Conservation (phyloP, 108 stramenopile species). For the Epipyxis sp. region DNA sequence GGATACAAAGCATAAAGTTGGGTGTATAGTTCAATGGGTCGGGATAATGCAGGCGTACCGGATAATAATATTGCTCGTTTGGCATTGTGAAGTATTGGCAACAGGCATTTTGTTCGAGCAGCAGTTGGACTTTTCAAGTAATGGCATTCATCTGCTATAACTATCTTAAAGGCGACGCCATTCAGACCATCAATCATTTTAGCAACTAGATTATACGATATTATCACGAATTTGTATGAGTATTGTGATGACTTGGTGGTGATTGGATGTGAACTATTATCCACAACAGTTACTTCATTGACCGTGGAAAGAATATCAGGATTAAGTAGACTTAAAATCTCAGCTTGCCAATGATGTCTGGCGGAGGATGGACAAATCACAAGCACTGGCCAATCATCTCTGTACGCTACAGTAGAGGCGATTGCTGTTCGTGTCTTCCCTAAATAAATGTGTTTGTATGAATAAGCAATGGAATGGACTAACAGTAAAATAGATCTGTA, state of each 20-base stretch:
- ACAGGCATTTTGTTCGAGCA: conserved; percentile 69
- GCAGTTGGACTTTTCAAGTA: conserved; percentile 80
- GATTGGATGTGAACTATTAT: background rate
- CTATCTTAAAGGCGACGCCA: conserved; percentile 1
- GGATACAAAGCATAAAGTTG: conserved; percentile 78
- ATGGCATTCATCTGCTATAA: conserved; percentile 78
- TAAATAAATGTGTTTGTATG: no score
- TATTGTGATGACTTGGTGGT: conserved; percentile 8
- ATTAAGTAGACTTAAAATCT: conserved; percentile 70
- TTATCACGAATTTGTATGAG: conserved; percentile 43
- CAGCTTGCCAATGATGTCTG: conserved; percentile 79
- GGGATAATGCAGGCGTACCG: conserved; percentile 91
- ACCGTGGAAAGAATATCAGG: background rate
- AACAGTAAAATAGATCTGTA: no score
- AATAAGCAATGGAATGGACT: no score
- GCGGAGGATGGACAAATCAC: conserved; percentile 77
- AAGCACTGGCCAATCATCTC: conserved; percentile 78
- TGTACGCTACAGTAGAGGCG: conserved; percentile 69
- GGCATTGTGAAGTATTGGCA: conserved; percentile 73
- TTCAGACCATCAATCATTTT: background rate
- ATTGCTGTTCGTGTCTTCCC: conserved; percentile 81
- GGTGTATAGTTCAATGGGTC: conserved; percentile 86
- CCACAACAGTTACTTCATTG: background rate
- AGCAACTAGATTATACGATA: conserved; percentile 40
- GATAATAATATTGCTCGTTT: conserved; percentile 75